Evolutionary conservation across 2,329 filamentous ascomycete species (phyloP), one percentile per base, ranked within the genome.

Genomic region (Sporothrix schenckii): DNA sequence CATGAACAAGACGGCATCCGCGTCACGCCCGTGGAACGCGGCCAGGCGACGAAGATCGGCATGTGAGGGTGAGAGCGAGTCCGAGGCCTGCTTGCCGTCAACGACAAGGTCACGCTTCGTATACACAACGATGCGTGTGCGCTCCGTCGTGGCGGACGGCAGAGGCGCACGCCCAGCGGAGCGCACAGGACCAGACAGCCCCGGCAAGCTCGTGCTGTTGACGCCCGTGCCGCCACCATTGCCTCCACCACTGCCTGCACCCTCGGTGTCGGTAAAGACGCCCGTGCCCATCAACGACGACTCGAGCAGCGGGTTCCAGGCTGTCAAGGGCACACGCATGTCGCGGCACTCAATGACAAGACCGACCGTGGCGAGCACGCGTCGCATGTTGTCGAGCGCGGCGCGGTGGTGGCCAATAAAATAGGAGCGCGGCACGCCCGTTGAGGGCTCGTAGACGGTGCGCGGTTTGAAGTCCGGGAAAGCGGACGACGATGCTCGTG

Each of bases 311-410:
- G 94, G 94, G 78, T 99, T 99, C 75, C 92, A 89, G 3, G 92
- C 95, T 0, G 93, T 94, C 11, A 98, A 82, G 0, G 95, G 95
- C 0, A 97, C 89, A 63, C 95, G 90, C 78, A 93, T 93, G 83
- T 99, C 95, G 77, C 95, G 92, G 79, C 94, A 97, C 83, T 99
- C 95, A 77, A 99, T 88, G 69, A 99, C 88, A 56, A 98, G 88
- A 77, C 94, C 91, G 76, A 97, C 92, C 73, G 88, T 89, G 39
- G 89, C 88, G 65, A 99, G 86, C 78, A 92, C 86, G 52, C 87
- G 87, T 78, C 92, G 92, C 90, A 98, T 97, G 78, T 92, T 91
- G 63, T 86, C 84, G 44, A 97, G 84, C 19, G 92, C 95, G 11
- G 91, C 87, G 72, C 88, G 88, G 84, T 99, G 95, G 81, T 99